A percentile compares a stretch with the other conserved stretches of the same genome.
Conservation (phyloP, 2,329 filamentous ascomycete genomes). For the Penicillium aurantiogriseum region DNA sequence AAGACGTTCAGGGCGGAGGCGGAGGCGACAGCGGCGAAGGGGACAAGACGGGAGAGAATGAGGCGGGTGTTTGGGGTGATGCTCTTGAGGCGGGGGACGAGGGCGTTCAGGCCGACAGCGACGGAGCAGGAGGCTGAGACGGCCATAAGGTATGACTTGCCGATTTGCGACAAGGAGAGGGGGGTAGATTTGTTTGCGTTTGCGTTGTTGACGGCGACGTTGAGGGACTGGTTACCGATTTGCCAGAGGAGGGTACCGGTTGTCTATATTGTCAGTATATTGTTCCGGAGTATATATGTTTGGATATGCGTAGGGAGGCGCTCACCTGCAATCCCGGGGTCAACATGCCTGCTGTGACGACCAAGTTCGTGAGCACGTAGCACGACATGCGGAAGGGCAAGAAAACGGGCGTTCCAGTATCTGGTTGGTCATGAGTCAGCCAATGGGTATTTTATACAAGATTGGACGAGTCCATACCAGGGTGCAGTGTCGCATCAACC, state of each 20-base stretch:
- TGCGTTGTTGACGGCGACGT: constrained; percentile 95
- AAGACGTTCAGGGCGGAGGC: constrained; percentile 94
- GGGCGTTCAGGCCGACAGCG: constrained; percentile 82
- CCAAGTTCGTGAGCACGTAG: constrained; percentile 88
- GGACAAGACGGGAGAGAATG: constrained; percentile 81
- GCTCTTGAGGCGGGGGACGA: constrained; percentile 79
- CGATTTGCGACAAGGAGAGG: constrained; percentile 73
- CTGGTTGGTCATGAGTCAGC: constrained; percentile 45
- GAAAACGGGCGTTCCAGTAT: constrained; percentile 88
- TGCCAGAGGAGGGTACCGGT: constrained; percentile 90
- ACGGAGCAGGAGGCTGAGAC: constrained; percentile 93
- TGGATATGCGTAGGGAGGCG: not conserved
- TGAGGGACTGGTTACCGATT: constrained; percentile 93
- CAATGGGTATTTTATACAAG: not conserved
- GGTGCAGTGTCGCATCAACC: constrained; percentile 92
- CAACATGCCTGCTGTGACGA: constrained; percentile 96
- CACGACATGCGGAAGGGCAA: constrained; percentile 97
- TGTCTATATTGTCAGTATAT: constrained; percentile 51
- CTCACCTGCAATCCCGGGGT: constrained; percentile 76
- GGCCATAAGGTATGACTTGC: constrained; percentile 86
- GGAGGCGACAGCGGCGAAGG: constrained; percentile 90
- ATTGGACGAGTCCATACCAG: constrained; percentile 60
- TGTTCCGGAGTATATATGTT: not conserved
- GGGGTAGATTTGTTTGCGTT: constrained; percentile 98
- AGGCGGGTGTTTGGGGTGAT: constrained; percentile 72